Conservation (phyloP, 306 rosid genomes). For the Trifolium pratense region DNA sequence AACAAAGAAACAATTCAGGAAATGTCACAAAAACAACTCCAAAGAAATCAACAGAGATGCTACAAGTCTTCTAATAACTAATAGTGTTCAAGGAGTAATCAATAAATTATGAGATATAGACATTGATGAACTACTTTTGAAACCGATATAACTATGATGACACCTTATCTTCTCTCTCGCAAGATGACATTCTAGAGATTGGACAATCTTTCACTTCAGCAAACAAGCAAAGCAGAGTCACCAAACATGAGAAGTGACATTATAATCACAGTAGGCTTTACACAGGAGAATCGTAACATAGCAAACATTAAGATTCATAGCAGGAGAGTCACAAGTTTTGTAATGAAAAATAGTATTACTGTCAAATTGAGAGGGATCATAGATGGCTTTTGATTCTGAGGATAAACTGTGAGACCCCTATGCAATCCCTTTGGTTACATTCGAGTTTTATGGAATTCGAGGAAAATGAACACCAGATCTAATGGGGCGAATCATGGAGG, state of each 20-base stretch:
- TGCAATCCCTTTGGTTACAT: neutral
- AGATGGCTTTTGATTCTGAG: neutral
- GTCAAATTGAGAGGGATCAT: neutral
- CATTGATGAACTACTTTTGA: too few relatives aligned
- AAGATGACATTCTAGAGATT: neutral
- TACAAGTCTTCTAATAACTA: too few relatives aligned
- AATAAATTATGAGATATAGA: neutral
- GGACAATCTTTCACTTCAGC: too few relatives aligned
- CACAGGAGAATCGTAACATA: neutral
- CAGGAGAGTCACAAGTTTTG: neutral
- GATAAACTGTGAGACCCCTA: neutral
- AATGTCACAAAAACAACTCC: neutral
- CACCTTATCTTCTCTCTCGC: too few relatives aligned
- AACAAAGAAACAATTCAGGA: neutral
- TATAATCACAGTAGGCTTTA: neutral
- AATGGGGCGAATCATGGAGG: neutral
- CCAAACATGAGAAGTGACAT: neutral
- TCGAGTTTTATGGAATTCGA: neutral
- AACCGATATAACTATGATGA: neutral
- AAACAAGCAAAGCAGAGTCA: neutral
- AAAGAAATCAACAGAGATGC: neutral
- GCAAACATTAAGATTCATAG: neutral
- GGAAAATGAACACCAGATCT: neutral
- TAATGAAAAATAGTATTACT: neutral
- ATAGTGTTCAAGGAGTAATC: too few relatives aligned